Evolutionary conservation across 495 filamentous ascomycete genomes (phyloP), one percentile per base, ranked within the genome.

Genomic region (Neurospora cerealis): DNA sequence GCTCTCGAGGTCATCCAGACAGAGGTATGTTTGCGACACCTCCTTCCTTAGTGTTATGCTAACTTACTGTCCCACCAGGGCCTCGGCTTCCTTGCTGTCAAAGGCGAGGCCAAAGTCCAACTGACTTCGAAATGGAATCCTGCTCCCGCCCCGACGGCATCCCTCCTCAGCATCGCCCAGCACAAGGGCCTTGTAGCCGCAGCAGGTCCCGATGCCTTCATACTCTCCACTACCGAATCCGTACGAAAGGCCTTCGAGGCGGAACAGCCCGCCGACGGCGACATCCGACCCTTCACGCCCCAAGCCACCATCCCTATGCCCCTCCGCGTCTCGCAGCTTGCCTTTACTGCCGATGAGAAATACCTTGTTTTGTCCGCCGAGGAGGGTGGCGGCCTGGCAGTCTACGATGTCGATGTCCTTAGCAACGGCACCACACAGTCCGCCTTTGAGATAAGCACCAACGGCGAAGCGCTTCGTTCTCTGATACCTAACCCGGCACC

Each of bases 301-400:
- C 89, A 93, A 74, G 83, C 92, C 32, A 92, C 86, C 44, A 84
- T 98, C 15, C 84, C 90, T 7, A 83, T 97, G 69, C 89, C 91
- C 8, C 87, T 90, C 75, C 87, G 92, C 76, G 88, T 97, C 62
- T 95, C 93, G 6, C 96, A 99, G 80, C 86, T 98, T 9, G 92
- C 91, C 36, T 99, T 98, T 78, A 93, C 93, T 0, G 88, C 92
- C 69, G 91, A 93, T 76, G 96, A 97, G 79, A 88, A 88, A 71
- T 94, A 91, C 73, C 84, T 99, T 69, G 88, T 97, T 28, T 83
- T 98, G 17, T 92, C 92, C 7, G 94, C 93, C 10, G 93, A 97
- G 79, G 87, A 86, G 73, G 93, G 94, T 5, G 90, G 93, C 37
- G 93, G 94, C 11, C 83, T 99, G 44, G 92, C 91, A 3, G 89